Conservation (phyloP, 768 basidiomycete species). For the Trametes gibbosa region DNA sequence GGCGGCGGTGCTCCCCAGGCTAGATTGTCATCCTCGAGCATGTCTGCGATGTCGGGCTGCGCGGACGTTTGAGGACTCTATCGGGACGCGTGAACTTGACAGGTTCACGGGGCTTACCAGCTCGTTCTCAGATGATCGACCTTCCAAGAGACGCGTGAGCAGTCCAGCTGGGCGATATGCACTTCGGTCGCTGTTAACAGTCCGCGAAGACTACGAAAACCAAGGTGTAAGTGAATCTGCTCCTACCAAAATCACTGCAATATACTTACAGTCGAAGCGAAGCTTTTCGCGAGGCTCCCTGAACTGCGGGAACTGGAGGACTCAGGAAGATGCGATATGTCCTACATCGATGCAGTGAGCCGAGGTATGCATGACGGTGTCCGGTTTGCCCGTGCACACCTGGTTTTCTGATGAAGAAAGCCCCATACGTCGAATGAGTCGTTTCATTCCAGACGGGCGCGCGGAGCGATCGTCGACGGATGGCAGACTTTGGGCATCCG, state of each 20-base stretch:
- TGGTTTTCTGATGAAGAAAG: neutral
- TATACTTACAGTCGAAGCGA: neutral
- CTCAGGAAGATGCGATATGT: neutral
- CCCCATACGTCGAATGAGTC: neutral
- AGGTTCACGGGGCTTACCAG: neutral
- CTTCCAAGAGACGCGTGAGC: neutral
- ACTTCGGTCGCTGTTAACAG: neutral
- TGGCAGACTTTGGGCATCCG: neutral
- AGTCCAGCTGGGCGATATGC: neutral
- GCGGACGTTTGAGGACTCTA: too few species aligned
- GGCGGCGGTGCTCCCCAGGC: constrained; percentile 17
- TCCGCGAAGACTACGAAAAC: neutral
- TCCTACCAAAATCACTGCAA: neutral
- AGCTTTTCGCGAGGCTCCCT: neutral
- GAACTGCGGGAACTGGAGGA: neutral
- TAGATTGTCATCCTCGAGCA: constrained; percentile 23
- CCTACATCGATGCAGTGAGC: neutral
- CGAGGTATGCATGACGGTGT: neutral
- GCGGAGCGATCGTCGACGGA: neutral
- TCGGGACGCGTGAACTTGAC: neutral
- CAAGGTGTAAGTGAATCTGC: neutral
- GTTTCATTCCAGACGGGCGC: neutral
- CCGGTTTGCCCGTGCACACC: neutral
- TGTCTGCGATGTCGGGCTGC: constrained; percentile 11
- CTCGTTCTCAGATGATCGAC: neutral